phyloP scores from a whole-genome alignment of 2,329 filamentous ascomycete species.

The Alternaria sp. region DNA sequence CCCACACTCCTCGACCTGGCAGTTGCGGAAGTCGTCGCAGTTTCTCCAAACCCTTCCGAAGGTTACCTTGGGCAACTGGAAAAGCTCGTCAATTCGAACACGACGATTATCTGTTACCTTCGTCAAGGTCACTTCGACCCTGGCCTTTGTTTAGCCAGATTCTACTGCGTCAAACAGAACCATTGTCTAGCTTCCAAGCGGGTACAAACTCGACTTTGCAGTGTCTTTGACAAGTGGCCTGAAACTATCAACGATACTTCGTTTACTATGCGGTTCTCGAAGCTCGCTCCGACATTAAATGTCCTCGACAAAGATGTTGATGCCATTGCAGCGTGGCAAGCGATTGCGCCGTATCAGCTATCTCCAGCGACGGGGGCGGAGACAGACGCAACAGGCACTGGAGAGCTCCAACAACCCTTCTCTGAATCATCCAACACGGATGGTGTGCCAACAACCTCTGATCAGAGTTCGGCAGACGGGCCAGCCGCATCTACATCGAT shows the following conservation, averaged over 20 bases:
- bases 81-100: background rate
- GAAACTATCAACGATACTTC: background rate
- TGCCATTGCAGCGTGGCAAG: constrained; percentile 2
- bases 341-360: no score
- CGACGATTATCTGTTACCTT: no score
- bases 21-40: background rate
- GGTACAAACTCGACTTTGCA: background rate
- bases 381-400: background rate
- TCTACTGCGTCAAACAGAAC: background rate
- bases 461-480: background rate
- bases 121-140: background rate
- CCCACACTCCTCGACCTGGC: background rate
- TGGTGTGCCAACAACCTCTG: background rate
- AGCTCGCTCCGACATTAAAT: background rate
- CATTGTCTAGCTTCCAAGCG: background rate
- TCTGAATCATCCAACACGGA: background rate
- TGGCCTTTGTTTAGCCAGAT: background rate
- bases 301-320: background rate
- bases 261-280: background rate
- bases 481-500: background rate
- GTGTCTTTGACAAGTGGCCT: constrained; percentile 5
- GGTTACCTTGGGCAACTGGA: background rate
- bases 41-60: background rate
- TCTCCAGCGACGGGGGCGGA: no score
- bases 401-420: background rate